Evolutionary conservation across 73 alveolate genomes (phyloP), one percentile per base, ranked within the genome.

Genomic region (Uronychia binucleata): DNA sequence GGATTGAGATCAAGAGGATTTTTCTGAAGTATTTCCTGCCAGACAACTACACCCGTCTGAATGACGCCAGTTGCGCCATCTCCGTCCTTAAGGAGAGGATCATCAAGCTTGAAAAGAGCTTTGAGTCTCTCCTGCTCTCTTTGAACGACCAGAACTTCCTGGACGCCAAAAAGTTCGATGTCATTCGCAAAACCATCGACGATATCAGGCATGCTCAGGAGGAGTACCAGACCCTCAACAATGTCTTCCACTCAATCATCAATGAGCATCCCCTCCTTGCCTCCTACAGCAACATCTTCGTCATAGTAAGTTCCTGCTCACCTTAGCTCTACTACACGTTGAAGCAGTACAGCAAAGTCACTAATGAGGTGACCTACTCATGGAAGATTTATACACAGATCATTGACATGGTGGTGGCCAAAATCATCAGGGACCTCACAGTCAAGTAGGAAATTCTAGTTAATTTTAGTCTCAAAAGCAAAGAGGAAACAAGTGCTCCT

Each of bases 1-100:
- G 92, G 92, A 80, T 79, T 5, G 92, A 86, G 32, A 86, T 86
- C 27, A 86, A 86, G 33, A 86, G 78, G 74, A 33, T 79, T 5
- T 33, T 86, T 78, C 34, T 86, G n/a, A 78, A 86, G 83, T 86
- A 86, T 58, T 78, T 86, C 87, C 30, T 31, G 13, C 87, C 87
- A 0, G 83, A 86, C 28, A 58, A 58, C 29, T 46, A 46, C 67
- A 5, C 5, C n/a, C 60, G 77, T n/a, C 81, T 67, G 0, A 27
- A 46, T 46, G 67, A 46, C 19, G 67, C 67, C 19, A 5, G 19
- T 46, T 46, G 67, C 67, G 67, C 67, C 67, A 46, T 46, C 5
- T 46, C 67, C 5, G 67, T 46, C 67, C 19, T 46, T 5, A 46
- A 46, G 67, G 67, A 46, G 19, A 46, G 19, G 19, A 46, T 46